Base-by-base conservation (phyloP, 1,284 basidiomycete genomes). In the Quambalaria eucalypti region DNA sequence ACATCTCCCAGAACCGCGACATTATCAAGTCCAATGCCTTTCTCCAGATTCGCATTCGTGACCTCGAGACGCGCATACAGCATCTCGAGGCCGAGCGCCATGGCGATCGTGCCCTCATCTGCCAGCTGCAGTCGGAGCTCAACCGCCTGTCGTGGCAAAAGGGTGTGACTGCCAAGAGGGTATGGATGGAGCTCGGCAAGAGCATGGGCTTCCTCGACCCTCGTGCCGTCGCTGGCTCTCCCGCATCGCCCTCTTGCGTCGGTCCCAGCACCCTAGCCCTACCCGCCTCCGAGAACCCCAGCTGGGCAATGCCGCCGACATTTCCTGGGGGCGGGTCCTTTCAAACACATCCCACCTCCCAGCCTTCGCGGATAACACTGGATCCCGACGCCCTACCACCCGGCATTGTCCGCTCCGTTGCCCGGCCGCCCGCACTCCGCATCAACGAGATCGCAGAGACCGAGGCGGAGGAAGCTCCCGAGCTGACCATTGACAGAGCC, bases 1-100 rank as follows among this genome's bases (percentile, higher is more conserved):
- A 74, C 52, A 69, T 72, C 14, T 61, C 68, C 10, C 71, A 74
- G 48, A 74, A 74, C 46, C 58, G 71, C 30, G 69, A 74, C 38
- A 65, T 74, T 55, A 72, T 74, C 53, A 72, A 69, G 50, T 55
- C 65, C 47, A 74, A 74, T 30, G 62, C 71, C 16, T 36, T 65
- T 0, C 54, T 60, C 0, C 66, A 71, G 48, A 46, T 69, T 30
- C 66, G 70, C 26, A 66, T 69, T 28, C 63, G 70, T 19, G 71
- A 74, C 50, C 58, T 74, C 25, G 71, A 74, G 52, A 54, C 59
- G 33, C 64, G 65, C 28, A 60, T 74, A 4, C 60, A 66, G 6
- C 29, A 48, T 10, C 57, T 74, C 7, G 71, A 74, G 50, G 51
- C 54, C 10, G 69, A 73, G 48, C 62, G 64, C 25, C 57, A 57